Evolutionary conservation across 2,329 filamentous ascomycete genomes (phyloP).

Genomic region (Fusarium sp.): DNA sequence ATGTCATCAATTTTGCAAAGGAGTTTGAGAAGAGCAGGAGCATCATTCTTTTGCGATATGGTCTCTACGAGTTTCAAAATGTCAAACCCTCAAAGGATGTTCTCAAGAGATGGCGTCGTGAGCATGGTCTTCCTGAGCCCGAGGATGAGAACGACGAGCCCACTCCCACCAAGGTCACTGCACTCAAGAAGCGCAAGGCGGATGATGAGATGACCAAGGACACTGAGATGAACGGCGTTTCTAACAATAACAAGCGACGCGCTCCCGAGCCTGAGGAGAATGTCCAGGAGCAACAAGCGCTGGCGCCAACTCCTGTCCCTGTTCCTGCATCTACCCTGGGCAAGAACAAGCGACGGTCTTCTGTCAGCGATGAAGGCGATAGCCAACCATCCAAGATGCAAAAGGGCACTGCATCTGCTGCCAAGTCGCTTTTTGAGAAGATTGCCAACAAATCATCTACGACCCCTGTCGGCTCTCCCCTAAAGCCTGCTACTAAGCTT

Average conservation of each 20-base stretch:
- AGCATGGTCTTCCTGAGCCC: constrained; percentile 64
- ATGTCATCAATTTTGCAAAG: constrained; percentile 71
- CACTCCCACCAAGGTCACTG: constrained; percentile 49
- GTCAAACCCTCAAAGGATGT: constrained; percentile 68
- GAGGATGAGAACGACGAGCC: constrained; percentile 56
- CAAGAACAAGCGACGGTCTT: constrained; percentile 66
- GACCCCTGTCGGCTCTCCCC: constrained; percentile 48
- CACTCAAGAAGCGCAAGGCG: constrained; percentile 67
- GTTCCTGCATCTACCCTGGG: constrained; percentile 47
- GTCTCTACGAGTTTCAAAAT: constrained; percentile 71
- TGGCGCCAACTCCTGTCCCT: constrained; percentile 48
- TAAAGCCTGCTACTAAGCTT: constrained; percentile 48
- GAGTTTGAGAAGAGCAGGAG: constrained; percentile 73
- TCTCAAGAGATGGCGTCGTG: constrained; percentile 67
- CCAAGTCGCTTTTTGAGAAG: constrained; percentile 67
- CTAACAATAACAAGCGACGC: constrained; percentile 61
- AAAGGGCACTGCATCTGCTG: constrained; percentile 63
- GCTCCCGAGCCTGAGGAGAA: constrained; percentile 55
- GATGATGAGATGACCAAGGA: constrained; percentile 60
- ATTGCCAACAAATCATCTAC: constrained; percentile 63
- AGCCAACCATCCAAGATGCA: constrained; percentile 62
- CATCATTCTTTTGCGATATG: constrained; percentile 70
- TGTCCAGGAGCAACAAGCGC: constrained; percentile 53
- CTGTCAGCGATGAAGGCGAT: constrained; percentile 58
- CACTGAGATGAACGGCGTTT: constrained; percentile 49